Evolutionary conservation across 306 rosid species (phyloP).

Genomic region (Betula pendula): DNA sequence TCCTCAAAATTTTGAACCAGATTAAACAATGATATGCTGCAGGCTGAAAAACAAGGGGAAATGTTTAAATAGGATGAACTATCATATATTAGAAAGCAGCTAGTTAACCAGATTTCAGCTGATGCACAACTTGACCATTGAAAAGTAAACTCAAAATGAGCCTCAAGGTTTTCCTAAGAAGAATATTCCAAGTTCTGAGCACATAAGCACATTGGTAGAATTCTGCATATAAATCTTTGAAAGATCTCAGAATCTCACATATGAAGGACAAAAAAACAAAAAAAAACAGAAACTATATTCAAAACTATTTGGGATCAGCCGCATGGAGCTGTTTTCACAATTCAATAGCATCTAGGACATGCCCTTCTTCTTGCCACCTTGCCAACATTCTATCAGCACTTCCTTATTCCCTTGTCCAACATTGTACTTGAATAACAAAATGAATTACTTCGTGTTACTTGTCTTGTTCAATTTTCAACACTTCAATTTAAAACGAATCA

Average conservation of each 20-base stretch:
- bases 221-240: neutral
- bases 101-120: slow-evolving; percentile 15
- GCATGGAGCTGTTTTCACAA: neutral
- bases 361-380: neutral
- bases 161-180: neutral
- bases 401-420: too few relatives aligned
- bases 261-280: neutral
- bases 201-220: neutral
- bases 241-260: neutral
- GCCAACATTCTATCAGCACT: too few relatives aligned
- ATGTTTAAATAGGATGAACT: neutral
- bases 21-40: neutral
- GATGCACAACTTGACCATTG: neutral
- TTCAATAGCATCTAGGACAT: neutral
- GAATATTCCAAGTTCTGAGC: neutral
- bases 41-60: neutral
- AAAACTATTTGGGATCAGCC: neutral
- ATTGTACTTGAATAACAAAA: neutral
- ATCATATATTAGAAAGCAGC: slow-evolving; percentile 7
- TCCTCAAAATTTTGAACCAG: slow-evolving; percentile 1
- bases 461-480: neutral
- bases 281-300: neutral
- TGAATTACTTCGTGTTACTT: neutral
- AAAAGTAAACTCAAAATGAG: neutral
- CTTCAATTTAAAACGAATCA: neutral